A percentile compares a stretch with the other conserved stretches of the same genome.
phyloP scores from a whole-genome alignment of 2,329 filamentous ascomycete genomes.

The Ascomycota sp. region DNA sequence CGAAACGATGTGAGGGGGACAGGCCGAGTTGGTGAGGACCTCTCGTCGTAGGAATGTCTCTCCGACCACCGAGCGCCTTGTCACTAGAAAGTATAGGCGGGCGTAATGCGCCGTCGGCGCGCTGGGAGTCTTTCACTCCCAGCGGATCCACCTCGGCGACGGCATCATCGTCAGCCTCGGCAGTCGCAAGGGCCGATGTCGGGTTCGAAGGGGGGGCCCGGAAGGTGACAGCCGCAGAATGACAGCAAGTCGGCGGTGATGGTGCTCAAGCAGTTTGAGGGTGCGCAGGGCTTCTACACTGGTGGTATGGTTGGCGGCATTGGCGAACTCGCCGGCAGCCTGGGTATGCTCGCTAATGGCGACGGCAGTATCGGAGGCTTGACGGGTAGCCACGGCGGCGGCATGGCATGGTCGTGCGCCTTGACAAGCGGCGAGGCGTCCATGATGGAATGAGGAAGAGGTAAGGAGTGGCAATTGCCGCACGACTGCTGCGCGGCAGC shows the following conservation, averaged over 20 bases:
- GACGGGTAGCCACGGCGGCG: constrained; percentile 58
- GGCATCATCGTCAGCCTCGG: constrained; percentile 3
- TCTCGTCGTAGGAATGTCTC: constrained; percentile 1
- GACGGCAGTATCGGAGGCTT: constrained; percentile 55
- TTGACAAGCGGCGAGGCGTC: constrained; percentile 22
- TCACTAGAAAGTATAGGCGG: no score
- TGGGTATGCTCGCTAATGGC: constrained; percentile 76
- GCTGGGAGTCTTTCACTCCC: not conserved
- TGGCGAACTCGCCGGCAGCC: constrained; percentile 75
- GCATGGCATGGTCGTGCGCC: constrained; percentile 83
- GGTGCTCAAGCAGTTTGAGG: constrained; percentile 64
- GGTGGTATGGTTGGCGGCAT: constrained; percentile 52
- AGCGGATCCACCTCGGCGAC: constrained; percentile 8
- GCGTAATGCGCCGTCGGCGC: not conserved
- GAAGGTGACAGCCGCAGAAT: constrained; percentile 52
- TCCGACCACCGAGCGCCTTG: not conserved
- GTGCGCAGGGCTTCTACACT: constrained; percentile 60
- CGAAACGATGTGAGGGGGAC: constrained; percentile 25
- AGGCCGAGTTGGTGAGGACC: constrained; percentile 9
- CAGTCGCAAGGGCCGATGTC: constrained; percentile 4
- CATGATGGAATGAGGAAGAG: constrained; percentile 7
- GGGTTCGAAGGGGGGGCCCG: constrained; percentile 5
- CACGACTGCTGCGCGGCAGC: no score
- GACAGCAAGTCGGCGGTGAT: constrained; percentile 67
- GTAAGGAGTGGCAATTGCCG: no score